Percentiles rank a stretch among this genome's conserved stretches.
These are phyloP conservation scores for Tausonia pullulans DNA, from an alignment of 1,284 basidiomycete genomes.

Conservation along the genomic window DNA sequence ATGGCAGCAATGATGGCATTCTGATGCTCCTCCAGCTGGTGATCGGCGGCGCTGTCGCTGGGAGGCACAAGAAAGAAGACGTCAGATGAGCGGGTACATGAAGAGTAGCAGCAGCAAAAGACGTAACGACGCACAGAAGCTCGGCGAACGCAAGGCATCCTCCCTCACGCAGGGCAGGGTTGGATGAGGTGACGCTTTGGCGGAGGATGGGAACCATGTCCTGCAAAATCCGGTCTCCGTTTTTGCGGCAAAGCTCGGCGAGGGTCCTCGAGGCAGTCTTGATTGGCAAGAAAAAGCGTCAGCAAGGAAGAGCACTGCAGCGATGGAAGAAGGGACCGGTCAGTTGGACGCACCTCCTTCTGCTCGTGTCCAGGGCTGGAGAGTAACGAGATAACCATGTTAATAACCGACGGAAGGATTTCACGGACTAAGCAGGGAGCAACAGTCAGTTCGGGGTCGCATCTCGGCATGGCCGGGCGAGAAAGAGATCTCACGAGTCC, in stretches of 20 bases:
- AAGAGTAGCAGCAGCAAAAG: not conserved
- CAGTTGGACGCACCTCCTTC: slow-evolving; percentile 55
- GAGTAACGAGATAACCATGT: slow-evolving; percentile 60
- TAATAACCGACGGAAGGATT: slow-evolving; percentile 76
- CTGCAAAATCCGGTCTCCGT: slow-evolving; percentile 81
- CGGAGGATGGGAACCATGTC: slow-evolving; percentile 74
- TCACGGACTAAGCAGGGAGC: slow-evolving; percentile 58
- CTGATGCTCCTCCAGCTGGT: slow-evolving; percentile 81
- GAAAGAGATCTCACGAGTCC: slow-evolving; percentile 48
- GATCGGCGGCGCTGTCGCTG: slow-evolving; percentile 73
- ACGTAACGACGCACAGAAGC: slow-evolving; percentile 52
- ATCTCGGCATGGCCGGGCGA: not conserved
- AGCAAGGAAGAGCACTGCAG: not conserved
- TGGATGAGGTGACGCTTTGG: slow-evolving; percentile 54
- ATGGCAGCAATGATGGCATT: slow-evolving; percentile 80
- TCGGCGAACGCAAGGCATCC: slow-evolving; percentile 81
- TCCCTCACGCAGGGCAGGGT: slow-evolving; percentile 69
- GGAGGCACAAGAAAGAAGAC: not conserved
- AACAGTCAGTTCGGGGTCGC: not conserved
- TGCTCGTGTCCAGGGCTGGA: slow-evolving; percentile 73
- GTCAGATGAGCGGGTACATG: not conserved
- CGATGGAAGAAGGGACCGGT: slow-evolving; percentile 3
- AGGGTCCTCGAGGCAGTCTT: slow-evolving; percentile 81
- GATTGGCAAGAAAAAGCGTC: not conserved
- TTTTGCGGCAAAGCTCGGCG: slow-evolving; percentile 85